Evolutionary conservation across 805 yeast genomes (phyloP), one percentile per base, ranked within the genome.

Genomic region (Metschnikowia anglica): DNA sequence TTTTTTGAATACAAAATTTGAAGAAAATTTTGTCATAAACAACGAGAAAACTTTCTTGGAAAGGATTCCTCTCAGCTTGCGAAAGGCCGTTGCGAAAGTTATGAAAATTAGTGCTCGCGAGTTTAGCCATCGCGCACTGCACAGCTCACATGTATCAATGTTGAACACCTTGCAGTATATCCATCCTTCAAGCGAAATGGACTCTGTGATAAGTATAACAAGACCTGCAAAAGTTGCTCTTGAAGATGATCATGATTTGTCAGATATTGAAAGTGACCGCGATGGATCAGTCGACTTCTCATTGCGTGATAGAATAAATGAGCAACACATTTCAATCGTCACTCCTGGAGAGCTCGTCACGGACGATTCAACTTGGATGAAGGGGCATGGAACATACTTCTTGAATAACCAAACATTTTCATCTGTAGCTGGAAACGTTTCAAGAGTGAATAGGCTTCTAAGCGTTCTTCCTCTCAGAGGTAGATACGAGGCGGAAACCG

Each of bases 291-390:
- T 10, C 11, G 28, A 16, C 7, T 11, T 20, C 32, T 5, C 27
- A 42, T 12, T 49, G 45, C 57, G 44, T 42, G 31, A 28, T 12
- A 41, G n/a, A 28, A 38, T 34, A 30, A 39, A 31, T 34, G 44
- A 17, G 40, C 49, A 41, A n/a, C 42, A 39, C 23, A 45, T 52
- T 60, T 48, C 57, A 33, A 62, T 93, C 8, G 96, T 91, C 15
- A 88, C 97, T 1, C 99, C 99, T 0, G 99, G 99, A 8, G 97
- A 93, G 61, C 68, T 90, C 38, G 86, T 93, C n/a, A 93, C 98
- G 0, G 93, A 87, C 53, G 98, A 93, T 58, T 87, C 96, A 5
- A 76, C 83, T 2, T 93, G 98, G 97, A 93, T 93, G 99, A 79
- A 95, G 59, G 99, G 99, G 23, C 99, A 91, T 59, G 99, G 99